Evolutionary conservation across 1,284 basidiomycete genomes (phyloP), one percentile per base, ranked within the genome.

Genomic region (Leccinum huronense): DNA sequence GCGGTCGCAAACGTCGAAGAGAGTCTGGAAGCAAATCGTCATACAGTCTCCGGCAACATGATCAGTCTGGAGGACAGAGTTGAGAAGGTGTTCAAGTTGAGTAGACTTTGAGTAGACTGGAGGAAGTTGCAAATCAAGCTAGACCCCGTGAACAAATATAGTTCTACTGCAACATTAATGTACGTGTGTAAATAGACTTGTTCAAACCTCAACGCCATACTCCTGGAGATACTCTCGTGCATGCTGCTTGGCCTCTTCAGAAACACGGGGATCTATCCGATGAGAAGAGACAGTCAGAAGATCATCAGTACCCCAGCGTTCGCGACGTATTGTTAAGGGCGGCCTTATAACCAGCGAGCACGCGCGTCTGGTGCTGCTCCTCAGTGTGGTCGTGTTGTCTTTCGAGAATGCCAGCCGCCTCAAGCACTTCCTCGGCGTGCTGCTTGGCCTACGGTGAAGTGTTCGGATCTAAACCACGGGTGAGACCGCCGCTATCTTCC

Each of bases 11-110:
- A 84, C 19, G 86, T 98, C 11, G 88, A 93, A 75, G 79, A 79
- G 57, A 96, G 93, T 70, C 74, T 97, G 58, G 83, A 87, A 63
- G 86, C 87, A 60, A 97, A 97, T 71, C 80, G 90, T 64, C 78
- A 75, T 10, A 84, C 90, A 6, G 87, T 96, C 9, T 86, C 86
- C 65, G 80, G 80, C 5, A 91, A 93, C 68, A 88, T 97, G 11
- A 78, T 80, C 36, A 86, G 84, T 30, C 80, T 97, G 36, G 93
- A 75, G 36, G 68, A 71, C 10, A 71, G 74, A 42, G 73, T 77
- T 2, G 76, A 75, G 3, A 65, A 45, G 7, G 65, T 77, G 40
- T 48, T 76, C 23, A 23, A 23, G 23, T 23, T 23, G 23, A 23
- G 23, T 23, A 23, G 23, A 23, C 23, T 23, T 23, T 23, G 42